Evolutionary conservation across 2,329 filamentous ascomycete species (phyloP).

Genomic region (Colletotrichum sojae): DNA sequence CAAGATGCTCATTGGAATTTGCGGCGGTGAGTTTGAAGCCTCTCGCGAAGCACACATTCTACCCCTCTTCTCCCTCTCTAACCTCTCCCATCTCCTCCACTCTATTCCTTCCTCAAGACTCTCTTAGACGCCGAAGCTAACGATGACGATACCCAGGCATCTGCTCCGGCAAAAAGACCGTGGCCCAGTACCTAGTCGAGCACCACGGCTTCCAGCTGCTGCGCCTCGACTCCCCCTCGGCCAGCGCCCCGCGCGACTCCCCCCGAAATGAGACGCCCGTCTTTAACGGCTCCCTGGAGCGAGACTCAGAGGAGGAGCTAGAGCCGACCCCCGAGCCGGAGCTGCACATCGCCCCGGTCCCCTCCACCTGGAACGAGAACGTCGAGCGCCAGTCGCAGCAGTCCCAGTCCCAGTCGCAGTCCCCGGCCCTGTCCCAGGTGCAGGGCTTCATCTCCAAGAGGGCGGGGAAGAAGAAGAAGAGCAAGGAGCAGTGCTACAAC

Average conservation of each 20-base stretch:
- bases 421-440: background rate
- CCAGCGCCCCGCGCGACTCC: background rate
- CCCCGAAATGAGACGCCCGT: slow-evolving; percentile 7
- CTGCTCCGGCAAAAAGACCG: slow-evolving; percentile 91
- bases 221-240: slow-evolving; percentile 61
- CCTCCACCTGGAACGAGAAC: background rate
- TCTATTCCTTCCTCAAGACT: too few relatives aligned
- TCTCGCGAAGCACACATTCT: too few relatives aligned
- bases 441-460: background rate
- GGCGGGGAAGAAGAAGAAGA: slow-evolving; percentile 11
- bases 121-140: too few relatives aligned
- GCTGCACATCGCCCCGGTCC: background rate
- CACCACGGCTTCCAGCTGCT: slow-evolving; percentile 86
- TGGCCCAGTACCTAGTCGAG: slow-evolving; percentile 88
- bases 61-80: too few relatives aligned
- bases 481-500: slow-evolving; percentile 24
- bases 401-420: background rate
- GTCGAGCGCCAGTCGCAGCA: slow-evolving; percentile 1
- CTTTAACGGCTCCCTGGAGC: background rate
- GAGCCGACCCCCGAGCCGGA: background rate
- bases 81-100: background rate
- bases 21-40: slow-evolving; percentile 69
- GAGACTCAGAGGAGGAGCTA: background rate
- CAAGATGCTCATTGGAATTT: slow-evolving; percentile 82
- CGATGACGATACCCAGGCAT: slow-evolving; percentile 72